Evolutionary conservation across 768 basidiomycete genomes (phyloP).

Genomic region (Udeniomyces megalosporus): DNA sequence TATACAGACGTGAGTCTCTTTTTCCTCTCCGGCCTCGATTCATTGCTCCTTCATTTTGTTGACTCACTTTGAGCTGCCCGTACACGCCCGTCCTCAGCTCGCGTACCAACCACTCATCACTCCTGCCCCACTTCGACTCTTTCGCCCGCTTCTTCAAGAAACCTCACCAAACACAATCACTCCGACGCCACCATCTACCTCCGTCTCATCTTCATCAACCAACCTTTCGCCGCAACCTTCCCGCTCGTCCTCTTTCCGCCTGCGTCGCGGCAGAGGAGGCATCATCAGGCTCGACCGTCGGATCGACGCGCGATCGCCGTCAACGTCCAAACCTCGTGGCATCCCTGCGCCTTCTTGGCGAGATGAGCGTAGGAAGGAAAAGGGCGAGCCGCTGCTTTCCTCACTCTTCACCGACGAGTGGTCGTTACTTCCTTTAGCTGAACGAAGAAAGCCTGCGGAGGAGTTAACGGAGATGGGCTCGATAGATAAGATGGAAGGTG

Average conservation of each 20-base stretch:
- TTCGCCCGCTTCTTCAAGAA: constrained; percentile 42
- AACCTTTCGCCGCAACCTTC: constrained; percentile 21
- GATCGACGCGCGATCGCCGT: background rate
- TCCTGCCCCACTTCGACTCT: constrained; percentile 37
- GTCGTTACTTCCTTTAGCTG: background rate
- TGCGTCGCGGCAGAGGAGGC: constrained; percentile 70
- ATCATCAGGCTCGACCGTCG: constrained; percentile 60
- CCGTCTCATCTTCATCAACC: background rate
- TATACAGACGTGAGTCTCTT: constrained; percentile 49
- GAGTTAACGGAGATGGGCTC: background rate
- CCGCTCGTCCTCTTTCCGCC: constrained; percentile 38
- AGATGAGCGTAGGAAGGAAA: background rate
- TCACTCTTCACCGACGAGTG: constrained; percentile 12
- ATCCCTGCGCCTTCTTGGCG: background rate
- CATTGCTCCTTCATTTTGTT: constrained; percentile 2
- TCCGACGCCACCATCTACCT: background rate
- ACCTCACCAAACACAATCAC: background rate
- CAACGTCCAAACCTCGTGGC: background rate
- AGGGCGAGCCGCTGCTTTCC: background rate
- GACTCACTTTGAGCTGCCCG: background rate
- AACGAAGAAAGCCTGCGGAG: constrained; percentile 10
- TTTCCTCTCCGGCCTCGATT: background rate
- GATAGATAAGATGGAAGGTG: constrained; percentile 19
- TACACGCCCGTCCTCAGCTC: constrained; percentile 33
- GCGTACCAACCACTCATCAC: constrained; percentile 46